phyloP scores from a whole-genome alignment of 2,329 filamentous ascomycete genomes.

The Aspergillus novofumigatus region DNA sequence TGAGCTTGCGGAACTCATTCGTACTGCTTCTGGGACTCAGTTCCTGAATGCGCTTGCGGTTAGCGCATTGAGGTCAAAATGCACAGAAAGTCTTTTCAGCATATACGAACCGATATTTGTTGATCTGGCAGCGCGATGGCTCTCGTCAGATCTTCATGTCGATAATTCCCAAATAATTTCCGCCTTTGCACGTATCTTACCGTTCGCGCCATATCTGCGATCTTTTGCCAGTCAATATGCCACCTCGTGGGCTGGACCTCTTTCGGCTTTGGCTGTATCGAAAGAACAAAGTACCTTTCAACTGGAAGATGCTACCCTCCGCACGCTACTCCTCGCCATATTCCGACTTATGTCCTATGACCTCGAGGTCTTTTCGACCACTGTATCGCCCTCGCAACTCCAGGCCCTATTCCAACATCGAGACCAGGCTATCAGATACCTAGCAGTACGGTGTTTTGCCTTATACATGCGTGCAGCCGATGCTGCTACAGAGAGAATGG shows the following conservation, averaged over 20 bases:
- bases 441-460: constrained; percentile 78
- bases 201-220: constrained; percentile 75
- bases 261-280: constrained; percentile 29
- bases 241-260: constrained; percentile 28
- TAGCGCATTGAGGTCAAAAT: constrained; percentile 63
- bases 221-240: constrained; percentile 60
- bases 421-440: constrained; percentile 64
- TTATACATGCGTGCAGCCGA: constrained; percentile 77
- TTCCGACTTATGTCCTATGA: constrained; percentile 81
- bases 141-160: constrained; percentile 37
- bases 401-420: constrained; percentile 62
- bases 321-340: constrained; percentile 58
- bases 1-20: constrained; percentile 66
- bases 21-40: constrained; percentile 57
- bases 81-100: constrained; percentile 69
- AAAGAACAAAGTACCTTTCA: constrained; percentile 26
- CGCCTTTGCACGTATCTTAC: constrained; percentile 74
- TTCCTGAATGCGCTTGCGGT: constrained; percentile 69
- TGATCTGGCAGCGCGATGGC: constrained; percentile 80
- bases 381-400: constrained; percentile 63
- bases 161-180: constrained; percentile 51
- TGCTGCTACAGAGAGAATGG: constrained; percentile 66
- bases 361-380: constrained; percentile 59
- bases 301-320: constrained; percentile 37
- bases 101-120: constrained; percentile 72